Evolutionary conservation across 257 asterid species (phyloP), one percentile per base, ranked within the genome.

Genomic region (Jacaranda copaia): DNA sequence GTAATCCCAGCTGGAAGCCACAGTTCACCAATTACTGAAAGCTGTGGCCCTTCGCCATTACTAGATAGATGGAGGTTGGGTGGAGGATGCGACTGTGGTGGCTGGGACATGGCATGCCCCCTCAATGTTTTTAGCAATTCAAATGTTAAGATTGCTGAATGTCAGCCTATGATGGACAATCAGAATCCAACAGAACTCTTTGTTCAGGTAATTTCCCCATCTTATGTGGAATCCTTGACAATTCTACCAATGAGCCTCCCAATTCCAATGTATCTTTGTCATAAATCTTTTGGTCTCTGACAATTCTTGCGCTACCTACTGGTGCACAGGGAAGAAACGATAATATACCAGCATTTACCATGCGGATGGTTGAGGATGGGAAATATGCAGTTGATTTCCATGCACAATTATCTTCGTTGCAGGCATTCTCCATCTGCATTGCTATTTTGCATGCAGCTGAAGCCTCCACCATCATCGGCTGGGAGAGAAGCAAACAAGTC

Each of bases 61-160:
- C 84, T 96, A 5, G 97, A 93, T 61, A 87, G 98, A 63, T 96
- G 99, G 99, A 86, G 97, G 75, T 60, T 77, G 42, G 98, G 98
- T 2, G 99, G 99, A 73, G 93, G 92, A 25, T 96, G 99, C 48
- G 99, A 92, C 46, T 96, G 99, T 83, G 99, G 98, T 52, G 98
- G 98, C 20, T 96, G 99, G 99, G 99, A 96, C 83, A 86, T 96
- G 96, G 92, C 94, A 5, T 93, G 99, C 77, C 97, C 97, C 6
- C 89, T 96, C 52, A 76, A 82, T 60, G 80, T 96, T 74, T 85
- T 93, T 58, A 79, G 78, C 56, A 90, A 84, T 80, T 85, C 87
- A 0, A 72, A 76, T 70, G 69, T 83, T 68, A 79, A 25, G 20
- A 79, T 86, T 43, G 77, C 88, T 8, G 84, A 82, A 70, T 84